Evolutionary conservation across 768 basidiomycete genomes (phyloP).

Genomic region (Leccinum rimulosum): DNA sequence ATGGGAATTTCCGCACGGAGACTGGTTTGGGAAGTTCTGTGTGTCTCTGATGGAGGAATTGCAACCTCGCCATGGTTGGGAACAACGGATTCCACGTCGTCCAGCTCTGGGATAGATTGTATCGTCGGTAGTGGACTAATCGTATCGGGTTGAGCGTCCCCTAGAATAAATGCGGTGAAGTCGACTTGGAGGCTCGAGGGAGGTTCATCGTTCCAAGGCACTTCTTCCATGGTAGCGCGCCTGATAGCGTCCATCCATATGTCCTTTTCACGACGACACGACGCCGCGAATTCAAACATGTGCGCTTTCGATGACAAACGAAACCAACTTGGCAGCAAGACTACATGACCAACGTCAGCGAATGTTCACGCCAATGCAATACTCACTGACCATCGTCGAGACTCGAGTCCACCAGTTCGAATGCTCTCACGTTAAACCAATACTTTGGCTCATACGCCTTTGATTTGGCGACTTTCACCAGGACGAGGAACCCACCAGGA

Average conservation of each 20-base stretch:
- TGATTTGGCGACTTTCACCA: conserved; percentile 82
- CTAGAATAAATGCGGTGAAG: conserved; percentile 34
- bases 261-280: conserved; percentile 80
- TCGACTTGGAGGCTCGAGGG: conserved; percentile 58
- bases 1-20: conserved; percentile 14
- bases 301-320: conserved; percentile 67
- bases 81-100: conserved; percentile 13
- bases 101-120: conserved; percentile 54
- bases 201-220: conserved; percentile 57
- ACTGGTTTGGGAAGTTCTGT: conserved; percentile 17
- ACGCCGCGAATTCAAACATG: conserved; percentile 82
- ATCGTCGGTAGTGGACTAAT: conserved; percentile 50
- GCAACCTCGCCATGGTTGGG: conserved; percentile 5
- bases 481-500: conserved; percentile 75
- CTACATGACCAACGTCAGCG: conserved; percentile 38
- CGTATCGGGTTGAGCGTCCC: conserved; percentile 40
- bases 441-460: conserved; percentile 83
- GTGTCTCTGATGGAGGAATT: neutral
- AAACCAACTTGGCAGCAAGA: conserved; percentile 78
- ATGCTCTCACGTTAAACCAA: conserved; percentile 79
- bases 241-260: conserved; percentile 78
- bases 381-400: conserved; percentile 73
- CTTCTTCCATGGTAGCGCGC: conserved; percentile 43
- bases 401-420: conserved; percentile 65
- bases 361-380: neutral